These are phyloP conservation scores for Wickerhamomyces sp. DNA, from an alignment of 1,139 yeast species.

Conservation along the genomic window DNA sequence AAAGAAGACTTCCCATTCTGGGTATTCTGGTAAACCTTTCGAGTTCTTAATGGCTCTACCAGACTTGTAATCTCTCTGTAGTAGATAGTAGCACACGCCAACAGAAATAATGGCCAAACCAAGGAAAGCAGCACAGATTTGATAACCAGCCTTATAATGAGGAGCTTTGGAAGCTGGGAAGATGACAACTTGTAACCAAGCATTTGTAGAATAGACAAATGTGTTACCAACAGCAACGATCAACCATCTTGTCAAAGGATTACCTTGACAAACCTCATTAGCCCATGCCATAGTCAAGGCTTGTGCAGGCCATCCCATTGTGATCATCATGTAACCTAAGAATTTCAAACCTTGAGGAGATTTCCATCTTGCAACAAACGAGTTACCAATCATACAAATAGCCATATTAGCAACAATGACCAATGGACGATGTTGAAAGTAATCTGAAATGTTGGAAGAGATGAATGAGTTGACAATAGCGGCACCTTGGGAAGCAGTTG, in stretches of 20 bases:
- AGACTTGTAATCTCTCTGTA: slow-evolving; percentile 10
- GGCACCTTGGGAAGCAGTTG: slow-evolving; percentile 21
- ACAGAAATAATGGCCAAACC: slow-evolving; percentile 9
- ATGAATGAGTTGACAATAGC: slow-evolving; percentile 10
- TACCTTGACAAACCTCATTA: slow-evolving; percentile 12
- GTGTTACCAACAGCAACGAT: slow-evolving; percentile 14
- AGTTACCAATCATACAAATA: slow-evolving; percentile 10
- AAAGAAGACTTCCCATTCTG: slow-evolving; percentile 10
- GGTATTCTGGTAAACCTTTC: slow-evolving; percentile 11
- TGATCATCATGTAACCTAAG: slow-evolving; percentile 12
- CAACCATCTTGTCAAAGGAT: slow-evolving; percentile 11
- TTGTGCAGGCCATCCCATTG: slow-evolving; percentile 13
- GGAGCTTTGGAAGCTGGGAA: slow-evolving; percentile 14
- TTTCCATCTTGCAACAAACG: slow-evolving; percentile 10
- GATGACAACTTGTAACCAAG: slow-evolving; percentile 11
- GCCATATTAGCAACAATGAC: slow-evolving; percentile 7
- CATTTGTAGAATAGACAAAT: slow-evolving; percentile 10
- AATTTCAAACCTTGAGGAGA: slow-evolving; percentile 12
- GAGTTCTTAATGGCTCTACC: slow-evolving; percentile 10
- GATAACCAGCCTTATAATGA: slow-evolving; percentile 13
- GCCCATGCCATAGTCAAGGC: slow-evolving; percentile 14
- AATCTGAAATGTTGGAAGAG: slow-evolving; percentile 11
- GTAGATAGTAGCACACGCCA: slow-evolving; percentile 4
- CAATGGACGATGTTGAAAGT: slow-evolving; percentile 12
- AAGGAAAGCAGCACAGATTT: slow-evolving; percentile 11